Conservation (phyloP, 2,329 filamentous ascomycete genomes). For the Neonectria hederae region DNA sequence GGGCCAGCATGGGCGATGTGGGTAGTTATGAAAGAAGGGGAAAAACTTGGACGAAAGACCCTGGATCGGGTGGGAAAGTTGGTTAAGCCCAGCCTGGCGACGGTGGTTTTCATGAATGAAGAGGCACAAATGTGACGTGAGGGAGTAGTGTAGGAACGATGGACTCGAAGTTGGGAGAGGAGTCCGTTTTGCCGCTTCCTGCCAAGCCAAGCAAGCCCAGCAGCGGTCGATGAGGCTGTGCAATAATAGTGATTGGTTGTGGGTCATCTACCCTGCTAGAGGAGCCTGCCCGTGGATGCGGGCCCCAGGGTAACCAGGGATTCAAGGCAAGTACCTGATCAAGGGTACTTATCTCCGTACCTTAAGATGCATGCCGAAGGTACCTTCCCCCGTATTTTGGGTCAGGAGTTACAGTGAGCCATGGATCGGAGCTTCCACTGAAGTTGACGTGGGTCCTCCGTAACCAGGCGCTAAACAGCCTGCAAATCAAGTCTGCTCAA, state of each 20-base stretch:
- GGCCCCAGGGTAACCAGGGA: background rate
- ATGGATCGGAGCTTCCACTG: background rate
- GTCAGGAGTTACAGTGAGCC: background rate
- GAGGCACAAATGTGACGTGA: slow-evolving; percentile 5
- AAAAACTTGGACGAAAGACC: slow-evolving; percentile 22
- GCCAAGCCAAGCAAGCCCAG: slow-evolving; percentile 11
- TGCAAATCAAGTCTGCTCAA: background rate
- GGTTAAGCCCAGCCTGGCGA: slow-evolving; percentile 1
- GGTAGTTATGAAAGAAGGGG: slow-evolving; percentile 21
- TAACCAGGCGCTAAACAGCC: slow-evolving; percentile 1
- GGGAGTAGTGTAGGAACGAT: slow-evolving; percentile 1
- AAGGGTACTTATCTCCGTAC: background rate
- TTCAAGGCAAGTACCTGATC: background rate
- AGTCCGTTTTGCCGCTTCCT: slow-evolving; percentile 6
- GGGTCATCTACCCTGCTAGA: slow-evolving; percentile 4
- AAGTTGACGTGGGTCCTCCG: background rate
- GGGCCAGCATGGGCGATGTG: slow-evolving; percentile 29
- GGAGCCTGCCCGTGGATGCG: slow-evolving; percentile 1
- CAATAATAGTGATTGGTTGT: slow-evolving; percentile 9
- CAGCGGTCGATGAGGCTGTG: slow-evolving; percentile 8
- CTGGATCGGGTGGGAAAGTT: slow-evolving; percentile 13
- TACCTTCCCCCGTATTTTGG: background rate
- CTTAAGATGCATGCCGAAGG: background rate
- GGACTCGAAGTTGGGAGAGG: background rate
- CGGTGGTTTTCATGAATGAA: slow-evolving; percentile 12